Base-by-base conservation (phyloP, 2,329 filamentous ascomycete species). In the Aspergillus sp. region DNA sequence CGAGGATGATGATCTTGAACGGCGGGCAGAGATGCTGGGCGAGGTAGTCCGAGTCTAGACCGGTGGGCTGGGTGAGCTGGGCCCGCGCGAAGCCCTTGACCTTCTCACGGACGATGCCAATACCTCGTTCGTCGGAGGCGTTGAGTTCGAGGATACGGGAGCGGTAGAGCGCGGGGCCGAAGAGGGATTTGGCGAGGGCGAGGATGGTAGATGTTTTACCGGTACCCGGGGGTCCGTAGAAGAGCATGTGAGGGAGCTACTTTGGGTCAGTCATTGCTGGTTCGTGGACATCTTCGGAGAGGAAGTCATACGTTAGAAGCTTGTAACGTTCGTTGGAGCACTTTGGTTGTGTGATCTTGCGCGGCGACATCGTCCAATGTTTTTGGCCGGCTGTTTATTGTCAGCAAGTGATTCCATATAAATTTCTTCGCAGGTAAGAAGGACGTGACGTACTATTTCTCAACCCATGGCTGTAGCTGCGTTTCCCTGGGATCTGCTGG, bases 141-240 rank as follows among this genome's bases (percentile, higher is more conserved):
- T 99, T 99, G 62, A 98, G 83, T 73, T 98, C 94, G 51, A 98
- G 87, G n/a, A 98, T 93, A 42, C 94, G 86, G 9, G 88, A 82
- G 62, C 88, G 90, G 61, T 95, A 86, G 60, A 98, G 82, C 56
- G 95, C 88, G 38, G 93, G 93, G 1, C 93, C 94, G 71, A 94
- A 98, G 50, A 99, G 85, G 64, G 97, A 90, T 71, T 96, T 96
- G 46, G 93, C 90, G 29, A 98, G 83, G 2, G 94, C 94, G 53
- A 99, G 86, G 58, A 99, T 89, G 0, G 94, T 98, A 2, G 88
- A 95, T 1, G 93, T 99, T 74, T 99, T 99, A 57, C 93, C 93
- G 0, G 93, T 98, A 38, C 93, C 93, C 0, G 93, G 94, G 0
- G 94, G 93, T 3, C 93, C 93, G 65, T 98, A 98, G 77, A 97